Evolutionary conservation across 164 flowering plant genomes (phyloP), one percentile per base, ranked within the genome.

Genomic region (Chloranthus sessilifolius): DNA sequence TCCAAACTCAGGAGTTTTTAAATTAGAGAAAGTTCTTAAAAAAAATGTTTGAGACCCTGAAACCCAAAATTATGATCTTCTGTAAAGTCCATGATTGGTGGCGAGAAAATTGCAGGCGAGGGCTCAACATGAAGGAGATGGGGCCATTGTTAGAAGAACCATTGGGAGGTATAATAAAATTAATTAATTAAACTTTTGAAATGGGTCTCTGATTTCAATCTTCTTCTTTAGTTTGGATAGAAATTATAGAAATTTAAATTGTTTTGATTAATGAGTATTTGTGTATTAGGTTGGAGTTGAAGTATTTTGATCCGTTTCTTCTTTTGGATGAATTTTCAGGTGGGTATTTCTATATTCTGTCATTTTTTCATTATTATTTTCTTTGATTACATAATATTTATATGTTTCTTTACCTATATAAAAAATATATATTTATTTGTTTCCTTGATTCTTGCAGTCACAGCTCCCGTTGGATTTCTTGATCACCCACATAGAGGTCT

Each of bases 401-500:
- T 2, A n/a, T 28, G 11, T 29, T 7, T 37, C 34, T 36, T 28
- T 20, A 5, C 25, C 19, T 23, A n/a, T n/a, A n/a, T n/a, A n/a
- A n/a, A n/a, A n/a, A n/a, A n/a, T n/a, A n/a, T 20, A 14, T 11
- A 9, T 33, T 8, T 2, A 15, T 39, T 44, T 52, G 49, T 24
- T n/a, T n/a, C n/a, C n/a, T 34, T 26, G 20, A 47, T 10, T 59
- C 1, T 62, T 70, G 61, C 85, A 90, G 98, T 84, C 46, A 39
- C 87, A 41, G 76, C 89, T 65, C 91, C 91, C 4, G 87, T 81
- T 59, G 98, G 95, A 27, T 87, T 90, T 62, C 95, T 95, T 30
- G 95, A 90, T 63, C 98, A 87, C 57, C 98, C 98, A 33, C 98
- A 90, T 34, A 81, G 95, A 90, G 98, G 95, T 79, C 53, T 62